phyloP scores from a whole-genome alignment of 2,329 filamentous ascomycete species.

The Harringtonia lauricola region DNA sequence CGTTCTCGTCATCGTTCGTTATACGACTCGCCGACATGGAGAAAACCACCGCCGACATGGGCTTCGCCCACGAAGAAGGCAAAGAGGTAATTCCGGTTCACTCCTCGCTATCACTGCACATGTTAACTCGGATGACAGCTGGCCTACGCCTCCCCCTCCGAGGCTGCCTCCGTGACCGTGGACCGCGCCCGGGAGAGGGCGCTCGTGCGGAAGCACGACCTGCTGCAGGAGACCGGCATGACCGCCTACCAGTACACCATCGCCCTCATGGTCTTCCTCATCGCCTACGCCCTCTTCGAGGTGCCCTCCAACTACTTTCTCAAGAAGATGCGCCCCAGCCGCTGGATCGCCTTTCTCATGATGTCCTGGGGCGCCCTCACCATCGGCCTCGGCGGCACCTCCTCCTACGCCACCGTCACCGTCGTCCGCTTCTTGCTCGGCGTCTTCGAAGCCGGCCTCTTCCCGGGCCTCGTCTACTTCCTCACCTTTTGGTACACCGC shows the following conservation, averaged over 20 bases:
- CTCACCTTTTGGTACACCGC: conserved; percentile 66
- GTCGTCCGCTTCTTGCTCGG: conserved; percentile 59
- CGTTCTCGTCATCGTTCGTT: too few relatives aligned
- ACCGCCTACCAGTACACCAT: conserved; percentile 48
- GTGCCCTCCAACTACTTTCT: conserved; percentile 55
- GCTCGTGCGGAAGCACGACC: conserved; percentile 48
- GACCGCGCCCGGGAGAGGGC: conserved; percentile 18
- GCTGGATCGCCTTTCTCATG: conserved; percentile 58
- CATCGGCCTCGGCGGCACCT: conserved; percentile 52
- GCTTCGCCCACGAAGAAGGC: neutral
- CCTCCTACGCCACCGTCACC: conserved; percentile 51
- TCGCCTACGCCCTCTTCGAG: conserved; percentile 50
- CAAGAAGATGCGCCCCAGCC: conserved; percentile 49
- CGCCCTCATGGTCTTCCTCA: conserved; percentile 48
- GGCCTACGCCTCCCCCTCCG: neutral
- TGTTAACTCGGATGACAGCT: neutral
- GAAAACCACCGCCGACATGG: too few relatives aligned
- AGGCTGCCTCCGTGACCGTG: neutral
- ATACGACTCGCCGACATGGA: neutral
- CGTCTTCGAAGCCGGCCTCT: conserved; percentile 39
- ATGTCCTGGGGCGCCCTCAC: conserved; percentile 57
- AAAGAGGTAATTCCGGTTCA: neutral
- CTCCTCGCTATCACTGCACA: too few relatives aligned
- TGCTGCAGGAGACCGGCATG: conserved; percentile 51
- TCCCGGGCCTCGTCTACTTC: conserved; percentile 37